These are phyloP conservation scores for Suillus americanus DNA, from an alignment of 768 basidiomycete species.

Conservation along the genomic window DNA sequence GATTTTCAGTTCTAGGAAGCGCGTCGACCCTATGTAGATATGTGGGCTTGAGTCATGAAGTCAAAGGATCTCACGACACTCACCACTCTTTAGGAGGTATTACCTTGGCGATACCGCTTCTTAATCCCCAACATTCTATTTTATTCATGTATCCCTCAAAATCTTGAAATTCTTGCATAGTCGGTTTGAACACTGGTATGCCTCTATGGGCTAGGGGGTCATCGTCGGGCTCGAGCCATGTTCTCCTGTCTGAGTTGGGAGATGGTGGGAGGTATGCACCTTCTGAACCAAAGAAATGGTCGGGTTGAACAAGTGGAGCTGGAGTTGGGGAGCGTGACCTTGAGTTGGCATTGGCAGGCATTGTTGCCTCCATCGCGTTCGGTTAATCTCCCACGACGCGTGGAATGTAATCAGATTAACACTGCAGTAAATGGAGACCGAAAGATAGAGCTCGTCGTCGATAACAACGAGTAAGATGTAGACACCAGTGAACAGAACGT, in stretches of 20 bases:
- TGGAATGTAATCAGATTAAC: conserved; percentile 1
- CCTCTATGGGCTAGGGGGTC: conserved; percentile 83
- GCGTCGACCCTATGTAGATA: conserved; percentile 56
- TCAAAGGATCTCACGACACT: conserved; percentile 28
- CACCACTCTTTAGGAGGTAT: conserved; percentile 95
- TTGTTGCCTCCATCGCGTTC: conserved; percentile 22
- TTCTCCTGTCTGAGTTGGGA: conserved; percentile 59
- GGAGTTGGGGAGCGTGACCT: conserved; percentile 55
- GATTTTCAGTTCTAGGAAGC: conserved; percentile 69
- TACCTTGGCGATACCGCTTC: conserved; percentile 93
- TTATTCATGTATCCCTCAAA: conserved; percentile 89
- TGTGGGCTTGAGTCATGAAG: conserved; percentile 14
- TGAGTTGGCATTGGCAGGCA: conserved; percentile 3
- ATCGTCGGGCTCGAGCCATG: conserved; percentile 75
- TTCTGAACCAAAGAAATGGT: conserved; percentile 78
- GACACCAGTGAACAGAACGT: background rate
- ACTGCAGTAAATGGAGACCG: background rate
- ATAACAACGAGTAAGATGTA: background rate
- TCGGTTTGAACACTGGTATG: conserved; percentile 95
- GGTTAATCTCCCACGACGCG: conserved; percentile 12
- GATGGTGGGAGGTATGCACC: conserved; percentile 49
- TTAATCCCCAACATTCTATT: conserved; percentile 87
- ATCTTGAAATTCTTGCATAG: conserved; percentile 87
- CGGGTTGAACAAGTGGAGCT: conserved; percentile 61
- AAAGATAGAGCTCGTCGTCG: background rate